Evolutionary conservation across 106 monocot species (phyloP).

Genomic region (Triglochin maritima): DNA sequence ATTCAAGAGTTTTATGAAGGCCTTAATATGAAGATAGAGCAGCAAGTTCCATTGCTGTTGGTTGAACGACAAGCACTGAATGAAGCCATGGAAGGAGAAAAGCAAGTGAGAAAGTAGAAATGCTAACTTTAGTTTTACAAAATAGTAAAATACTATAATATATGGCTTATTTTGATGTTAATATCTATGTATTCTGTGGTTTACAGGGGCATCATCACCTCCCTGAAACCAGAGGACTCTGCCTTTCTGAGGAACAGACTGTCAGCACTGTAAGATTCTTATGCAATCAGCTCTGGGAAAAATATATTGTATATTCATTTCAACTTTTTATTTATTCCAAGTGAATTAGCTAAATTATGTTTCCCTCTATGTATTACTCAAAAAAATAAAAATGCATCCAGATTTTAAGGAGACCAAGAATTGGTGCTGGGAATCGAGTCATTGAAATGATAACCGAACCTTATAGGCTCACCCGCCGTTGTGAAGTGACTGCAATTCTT

Average conservation of each 20-base stretch:
- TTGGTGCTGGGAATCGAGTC: conserved; percentile 50
- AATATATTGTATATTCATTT: too few species aligned
- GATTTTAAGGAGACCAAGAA: conserved; percentile 55
- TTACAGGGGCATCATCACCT: conserved; percentile 69
- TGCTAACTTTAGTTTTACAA: neutral
- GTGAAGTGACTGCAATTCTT: conserved; percentile 89
- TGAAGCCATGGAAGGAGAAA: conserved; percentile 95
- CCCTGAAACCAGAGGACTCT: conserved; percentile 93
- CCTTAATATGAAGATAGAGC: conserved; percentile 86
- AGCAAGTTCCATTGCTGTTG: conserved; percentile 73
- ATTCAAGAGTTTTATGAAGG: conserved; percentile 92
- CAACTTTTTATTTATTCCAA: too few species aligned
- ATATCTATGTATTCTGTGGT: neutral
- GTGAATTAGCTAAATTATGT: too few species aligned
- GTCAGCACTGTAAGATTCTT: conserved; percentile 62
- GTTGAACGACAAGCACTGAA: conserved; percentile 85
- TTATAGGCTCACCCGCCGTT: conserved; percentile 35
- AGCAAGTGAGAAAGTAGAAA: conserved; percentile 36
- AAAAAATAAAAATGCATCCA: conserved; percentile 5
- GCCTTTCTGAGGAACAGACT: conserved; percentile 91
- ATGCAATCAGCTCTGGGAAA: neutral
- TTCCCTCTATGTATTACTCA: too few species aligned
- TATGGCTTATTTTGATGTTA: conserved; percentile 1
- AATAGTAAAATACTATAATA: neutral
- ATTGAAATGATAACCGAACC: conserved; percentile 65